Percentiles rank a stretch among this genome's conserved stretches.
These are phyloP conservation scores for Pseudogymnoascus sp. DNA, from an alignment of 2,329 filamentous ascomycete genomes.

Conservation along the genomic window DNA sequence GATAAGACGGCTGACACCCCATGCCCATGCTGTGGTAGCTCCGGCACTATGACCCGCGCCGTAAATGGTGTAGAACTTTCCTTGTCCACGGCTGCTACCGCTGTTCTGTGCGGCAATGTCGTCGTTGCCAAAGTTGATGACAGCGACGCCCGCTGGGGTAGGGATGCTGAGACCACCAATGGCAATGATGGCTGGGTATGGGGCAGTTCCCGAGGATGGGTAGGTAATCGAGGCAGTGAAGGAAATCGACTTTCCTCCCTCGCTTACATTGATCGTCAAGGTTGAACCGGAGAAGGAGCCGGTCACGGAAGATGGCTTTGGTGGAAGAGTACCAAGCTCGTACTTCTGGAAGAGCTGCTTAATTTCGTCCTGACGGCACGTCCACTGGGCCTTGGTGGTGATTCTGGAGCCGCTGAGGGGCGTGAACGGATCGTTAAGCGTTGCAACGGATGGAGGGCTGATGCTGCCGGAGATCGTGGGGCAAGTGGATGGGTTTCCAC, in stretches of 20 bases:
- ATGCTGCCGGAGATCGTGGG: conserved; percentile 12
- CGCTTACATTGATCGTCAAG: conserved; percentile 38
- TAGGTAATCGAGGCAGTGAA: conserved; percentile 38
- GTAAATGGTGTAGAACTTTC: conserved; percentile 53
- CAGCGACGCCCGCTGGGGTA: conserved; percentile 45
- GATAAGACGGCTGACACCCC: conserved; percentile 53
- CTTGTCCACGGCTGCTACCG: conserved; percentile 42
- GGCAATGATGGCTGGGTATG: conserved; percentile 50
- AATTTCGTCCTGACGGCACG: conserved; percentile 43
- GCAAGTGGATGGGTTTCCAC: background rate
- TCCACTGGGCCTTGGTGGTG: conserved; percentile 38
- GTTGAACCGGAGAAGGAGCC: conserved; percentile 36
- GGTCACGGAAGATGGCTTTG: conserved; percentile 38
- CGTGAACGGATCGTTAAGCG: conserved; percentile 39
- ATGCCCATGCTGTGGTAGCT: conserved; percentile 55
- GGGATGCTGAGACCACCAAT: conserved; percentile 48
- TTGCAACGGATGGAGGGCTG: conserved; percentile 14
- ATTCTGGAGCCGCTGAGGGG: conserved; percentile 36
- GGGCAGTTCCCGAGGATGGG: conserved; percentile 34
- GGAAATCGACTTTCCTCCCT: conserved; percentile 37
- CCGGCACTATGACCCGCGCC: conserved; percentile 47
- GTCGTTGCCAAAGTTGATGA: conserved; percentile 52
- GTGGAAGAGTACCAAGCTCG: conserved; percentile 42
- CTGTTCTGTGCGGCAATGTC: conserved; percentile 45
- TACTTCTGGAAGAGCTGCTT: conserved; percentile 41